Evolutionary conservation across 75 land plant species (phyloP), one percentile per base, ranked within the genome.

Genomic region (Picea glauca): DNA sequence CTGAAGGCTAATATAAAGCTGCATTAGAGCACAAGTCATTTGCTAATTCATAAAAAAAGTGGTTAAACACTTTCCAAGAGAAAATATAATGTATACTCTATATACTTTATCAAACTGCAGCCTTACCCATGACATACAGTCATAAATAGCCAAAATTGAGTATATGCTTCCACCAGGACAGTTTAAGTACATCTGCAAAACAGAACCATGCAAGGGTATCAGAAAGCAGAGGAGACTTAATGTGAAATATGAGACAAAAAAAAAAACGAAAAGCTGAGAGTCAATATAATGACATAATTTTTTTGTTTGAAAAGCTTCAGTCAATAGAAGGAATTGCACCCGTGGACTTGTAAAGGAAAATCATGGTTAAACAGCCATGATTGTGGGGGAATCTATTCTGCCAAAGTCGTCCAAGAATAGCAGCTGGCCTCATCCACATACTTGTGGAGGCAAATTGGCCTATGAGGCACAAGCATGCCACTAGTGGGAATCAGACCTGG

Each of bases 131-230:
- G 97, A 87, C 99, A 96, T 96, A 83, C 93, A 89, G 70, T 96
- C 99, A 83, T 94, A 94, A 58, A 96, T 92, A 58, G 94, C 99
- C 78, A 96, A 77, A 77, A 94, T 85, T 21, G 99, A 96, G 70
- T 96, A 94, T 20, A 90, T 89, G 83, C 99, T 96, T 73, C 99
- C 99, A 85, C 99, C 99, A 62, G 96, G 96, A 77, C 98, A 92
- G 74, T 96, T 96, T 50, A 96, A 72, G 72, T 94, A 96, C 73
- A 94, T 80, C 99, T 96, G 88, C 21, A 79, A 77, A 68, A 75
- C 14, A 21, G 56, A 40, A 72, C 21, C 6, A 17, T 30, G 32
- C 30, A 5, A 65, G 38, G 17, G 33, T 56, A 60, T 58, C 77
- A 56, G 30, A 75, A 31, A 50, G 11, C 75, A 56, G 35, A 67